Evolutionary conservation across 2,329 filamentous ascomycete species (phyloP).

Genomic region (Colletotrichum musicola): DNA sequence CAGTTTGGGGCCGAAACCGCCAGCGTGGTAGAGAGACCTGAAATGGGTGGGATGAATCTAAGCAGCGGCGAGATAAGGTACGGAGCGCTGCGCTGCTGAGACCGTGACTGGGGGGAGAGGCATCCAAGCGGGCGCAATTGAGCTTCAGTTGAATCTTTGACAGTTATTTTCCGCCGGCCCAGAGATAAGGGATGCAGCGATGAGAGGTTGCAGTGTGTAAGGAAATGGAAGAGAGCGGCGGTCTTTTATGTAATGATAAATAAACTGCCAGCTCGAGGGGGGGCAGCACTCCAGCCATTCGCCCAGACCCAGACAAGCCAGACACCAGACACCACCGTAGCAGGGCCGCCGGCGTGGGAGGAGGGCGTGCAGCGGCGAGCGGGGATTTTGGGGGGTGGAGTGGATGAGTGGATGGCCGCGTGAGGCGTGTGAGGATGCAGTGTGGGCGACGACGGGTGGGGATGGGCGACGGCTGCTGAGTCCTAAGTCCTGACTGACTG

Average conservation of each 20-base stretch:
- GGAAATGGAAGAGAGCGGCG: slow-evolving; percentile 40
- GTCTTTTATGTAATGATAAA: slow-evolving; percentile 42
- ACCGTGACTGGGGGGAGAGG: slow-evolving; percentile 40
- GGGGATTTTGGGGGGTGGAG: neutral
- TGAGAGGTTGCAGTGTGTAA: slow-evolving; percentile 43
- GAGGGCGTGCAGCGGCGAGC: slow-evolving; percentile 25
- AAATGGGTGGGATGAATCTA: slow-evolving; percentile 40
- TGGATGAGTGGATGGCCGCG: neutral
- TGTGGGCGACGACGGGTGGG: too few relatives aligned
- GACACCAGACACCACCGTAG: slow-evolving; percentile 30
- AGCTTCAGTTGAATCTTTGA: slow-evolving; percentile 40
- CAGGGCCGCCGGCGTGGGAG: slow-evolving; percentile 38
- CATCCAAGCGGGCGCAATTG: slow-evolving; percentile 41
- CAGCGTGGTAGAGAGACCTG: slow-evolving; percentile 54
- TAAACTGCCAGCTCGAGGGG: slow-evolving; percentile 38
- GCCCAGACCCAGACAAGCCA: slow-evolving; percentile 33
- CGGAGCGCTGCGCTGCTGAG: slow-evolving; percentile 36
- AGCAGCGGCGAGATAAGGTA: slow-evolving; percentile 42
- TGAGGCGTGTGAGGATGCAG: neutral
- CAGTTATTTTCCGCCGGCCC: slow-evolving; percentile 39
- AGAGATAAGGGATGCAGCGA: slow-evolving; percentile 42
- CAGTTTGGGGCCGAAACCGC: slow-evolving; percentile 39
- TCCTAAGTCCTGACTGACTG: too few relatives aligned
- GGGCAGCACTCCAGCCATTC: slow-evolving; percentile 35
- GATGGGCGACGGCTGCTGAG: too few relatives aligned